A percentile compares a stretch with the other conserved stretches of the same genome.
Evolutionary conservation across 768 basidiomycete genomes (phyloP).

Genomic region (Hygrocybe punicea): DNA sequence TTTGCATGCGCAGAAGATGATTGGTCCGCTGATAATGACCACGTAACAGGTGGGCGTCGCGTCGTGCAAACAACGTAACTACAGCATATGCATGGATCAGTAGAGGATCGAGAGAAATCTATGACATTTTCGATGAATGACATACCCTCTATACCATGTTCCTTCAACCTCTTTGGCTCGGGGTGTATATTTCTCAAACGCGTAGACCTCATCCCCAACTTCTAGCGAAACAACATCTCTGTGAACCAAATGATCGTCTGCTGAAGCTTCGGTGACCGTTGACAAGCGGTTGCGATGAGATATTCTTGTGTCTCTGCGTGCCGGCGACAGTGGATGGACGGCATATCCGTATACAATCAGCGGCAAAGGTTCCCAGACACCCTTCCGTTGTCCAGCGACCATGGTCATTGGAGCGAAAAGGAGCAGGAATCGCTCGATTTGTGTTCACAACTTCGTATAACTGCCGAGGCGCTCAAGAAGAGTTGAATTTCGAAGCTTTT

Average conservation of each 20-base stretch:
- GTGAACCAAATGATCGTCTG: slow-evolving; percentile 61
- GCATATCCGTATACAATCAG: slow-evolving; percentile 88
- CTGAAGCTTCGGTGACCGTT: slow-evolving; percentile 58
- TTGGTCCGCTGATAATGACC: slow-evolving; percentile 58
- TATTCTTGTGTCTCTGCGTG: slow-evolving; percentile 66
- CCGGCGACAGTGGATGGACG: slow-evolving; percentile 75
- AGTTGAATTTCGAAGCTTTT: neutral
- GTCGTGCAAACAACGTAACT: slow-evolving; percentile 88
- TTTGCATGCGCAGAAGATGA: slow-evolving; percentile 46
- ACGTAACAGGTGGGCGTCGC: slow-evolving; percentile 66
- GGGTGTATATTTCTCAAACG: slow-evolving; percentile 87
- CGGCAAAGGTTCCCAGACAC: slow-evolving; percentile 54
- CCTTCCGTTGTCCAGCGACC: slow-evolving; percentile 6
- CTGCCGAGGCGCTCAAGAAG: neutral
- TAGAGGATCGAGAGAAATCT: neutral
- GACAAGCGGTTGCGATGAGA: slow-evolving; percentile 57
- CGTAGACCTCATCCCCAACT: slow-evolving; percentile 95
- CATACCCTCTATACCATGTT: slow-evolving; percentile 93
- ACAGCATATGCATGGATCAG: slow-evolving; percentile 7
- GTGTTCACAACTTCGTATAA: neutral
- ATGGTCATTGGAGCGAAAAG: slow-evolving; percentile 1
- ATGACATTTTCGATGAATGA: slow-evolving; percentile 17
- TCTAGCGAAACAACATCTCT: slow-evolving; percentile 82
- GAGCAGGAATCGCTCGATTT: neutral
- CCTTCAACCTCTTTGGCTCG: slow-evolving; percentile 70